These are phyloP conservation scores for Balamuthia mandrillaris DNA, from an alignment of 208 protist species.

Conservation along the genomic window DNA sequence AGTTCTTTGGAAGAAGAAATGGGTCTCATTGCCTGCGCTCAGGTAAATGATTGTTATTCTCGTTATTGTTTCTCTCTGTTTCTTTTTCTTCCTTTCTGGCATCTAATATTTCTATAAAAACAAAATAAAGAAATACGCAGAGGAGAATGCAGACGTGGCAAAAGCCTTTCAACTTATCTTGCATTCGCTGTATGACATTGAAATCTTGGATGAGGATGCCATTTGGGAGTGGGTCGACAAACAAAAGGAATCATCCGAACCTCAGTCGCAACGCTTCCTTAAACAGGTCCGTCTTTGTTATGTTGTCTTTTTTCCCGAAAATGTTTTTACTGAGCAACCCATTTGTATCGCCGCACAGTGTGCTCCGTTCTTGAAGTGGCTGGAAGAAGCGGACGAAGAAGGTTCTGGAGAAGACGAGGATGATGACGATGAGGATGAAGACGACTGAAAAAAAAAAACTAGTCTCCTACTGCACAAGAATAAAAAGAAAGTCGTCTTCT, in stretches of 20 bases:
- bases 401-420: not conserved
- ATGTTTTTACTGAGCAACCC: not conserved
- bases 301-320: not conserved
- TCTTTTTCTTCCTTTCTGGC: too few relatives aligned
- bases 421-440: not conserved
- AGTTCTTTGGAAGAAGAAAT: not conserved
- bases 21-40: not conserved
- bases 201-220: slow-evolving; percentile 3
- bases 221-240: not conserved
- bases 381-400: not conserved
- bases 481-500: not conserved
- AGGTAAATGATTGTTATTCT: too few relatives aligned
- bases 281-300: not conserved
- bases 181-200: not conserved
- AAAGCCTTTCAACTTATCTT: not conserved
- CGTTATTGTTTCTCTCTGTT: too few relatives aligned
- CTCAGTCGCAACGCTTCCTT: not conserved
- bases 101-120: not conserved
- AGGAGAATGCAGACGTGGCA: not conserved
- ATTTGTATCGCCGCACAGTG: not conserved
- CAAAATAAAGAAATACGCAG: not conserved
- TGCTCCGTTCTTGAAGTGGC: not conserved
- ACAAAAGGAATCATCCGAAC: not conserved
- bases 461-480: not conserved
- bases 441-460: not conserved